Evolutionary conservation across 345 rosid genomes (phyloP), one percentile per base, ranked within the genome.

Genomic region (Aquilaria yunnanensis): DNA sequence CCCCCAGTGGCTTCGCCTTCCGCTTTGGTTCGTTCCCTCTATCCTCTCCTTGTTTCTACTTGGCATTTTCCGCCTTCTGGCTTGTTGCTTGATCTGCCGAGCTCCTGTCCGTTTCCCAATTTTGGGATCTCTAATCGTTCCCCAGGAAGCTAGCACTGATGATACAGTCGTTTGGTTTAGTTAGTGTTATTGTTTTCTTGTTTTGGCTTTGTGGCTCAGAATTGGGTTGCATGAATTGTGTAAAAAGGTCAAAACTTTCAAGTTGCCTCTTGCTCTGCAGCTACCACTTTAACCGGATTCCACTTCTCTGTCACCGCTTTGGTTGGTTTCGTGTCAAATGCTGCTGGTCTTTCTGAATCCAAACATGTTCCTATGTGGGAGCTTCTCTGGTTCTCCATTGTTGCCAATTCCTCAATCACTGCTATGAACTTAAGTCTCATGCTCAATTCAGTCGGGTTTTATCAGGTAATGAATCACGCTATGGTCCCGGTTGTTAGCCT

Each of bases 1-100:
- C 71, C 12, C 63, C 63, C 47, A 6, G 1, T 47, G 64, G 64
- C 6, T 59, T 30, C 10, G 59, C 60, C 14, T 67, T 67, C 65
- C 54, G 34, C 47, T 67, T 67, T 9, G 65, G 71, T 60, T 10
- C 16, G 56, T 57, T 33, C 3, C 23, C 23, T 23, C 4, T 47
- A 54, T 54, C 46, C 49, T 7, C 6, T 34, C 8, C 11, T 33
- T 6, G 23, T 23, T 23, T 23, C 23, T 37, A 37, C 43, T 37
- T 37, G 43, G 23, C 1, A 23, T 23, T 23, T 23, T 23, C 23
- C 23, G 23, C 23, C 43, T 37, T 37, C 43, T 37, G 5, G 8
- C 43, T 37, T 37, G 43, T 3, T 9, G 43, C 8, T 4, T 37
- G 7, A 37, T 37, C 43, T 37, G 7, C 23, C 23, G 23, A 23